phyloP scores from a whole-genome alignment of 2,329 filamentous ascomycete genomes.

The Aureobasidium sp. region DNA sequence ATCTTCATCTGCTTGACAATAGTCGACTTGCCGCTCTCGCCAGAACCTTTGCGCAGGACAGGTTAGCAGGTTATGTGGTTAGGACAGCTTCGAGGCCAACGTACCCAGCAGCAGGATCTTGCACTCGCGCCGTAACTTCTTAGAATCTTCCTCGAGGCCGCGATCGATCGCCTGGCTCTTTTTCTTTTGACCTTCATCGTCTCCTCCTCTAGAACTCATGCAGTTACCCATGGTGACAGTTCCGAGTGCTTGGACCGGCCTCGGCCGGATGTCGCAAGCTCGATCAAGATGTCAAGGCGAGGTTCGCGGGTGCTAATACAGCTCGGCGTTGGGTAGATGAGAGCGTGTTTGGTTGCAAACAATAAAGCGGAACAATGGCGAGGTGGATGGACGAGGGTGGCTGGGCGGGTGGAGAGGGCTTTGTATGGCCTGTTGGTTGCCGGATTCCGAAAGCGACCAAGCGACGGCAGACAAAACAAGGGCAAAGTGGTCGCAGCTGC shows the following conservation, averaged over 20 bases:
- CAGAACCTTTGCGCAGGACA: constrained; percentile 61
- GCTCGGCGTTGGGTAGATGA: not conserved
- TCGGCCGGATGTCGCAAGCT: constrained; percentile 16
- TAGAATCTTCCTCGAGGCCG: constrained; percentile 88
- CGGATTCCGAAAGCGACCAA: constrained; percentile 1
- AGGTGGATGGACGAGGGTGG: constrained; percentile 1
- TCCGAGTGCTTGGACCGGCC: constrained; percentile 13
- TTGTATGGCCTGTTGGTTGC: constrained; percentile 1
- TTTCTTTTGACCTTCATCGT: constrained; percentile 90
- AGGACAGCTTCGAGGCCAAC: constrained; percentile 24
- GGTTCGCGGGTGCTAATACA: not conserved
- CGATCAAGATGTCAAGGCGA: constrained; percentile 3
- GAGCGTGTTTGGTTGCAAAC: constrained; percentile 11
- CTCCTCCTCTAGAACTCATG: constrained; percentile 81
- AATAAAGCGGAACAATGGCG: constrained; percentile 1
- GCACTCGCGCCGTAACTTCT: constrained; percentile 90
- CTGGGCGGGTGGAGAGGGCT: constrained; percentile 3
- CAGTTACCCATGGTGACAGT: constrained; percentile 70
- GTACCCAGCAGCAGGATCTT: constrained; percentile 93
- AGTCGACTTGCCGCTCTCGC: constrained; percentile 97
- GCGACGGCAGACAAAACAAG: constrained; percentile 4
- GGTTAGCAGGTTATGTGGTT: constrained; percentile 7
- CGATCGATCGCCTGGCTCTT: constrained; percentile 93
- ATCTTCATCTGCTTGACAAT: constrained; percentile 99
- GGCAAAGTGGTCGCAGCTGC: not conserved